A percentile compares a stretch with the other conserved stretches of the same genome.
Evolutionary conservation across 2,329 filamentous ascomycete genomes (phyloP).

Genomic region (Fusarium algeriense): DNA sequence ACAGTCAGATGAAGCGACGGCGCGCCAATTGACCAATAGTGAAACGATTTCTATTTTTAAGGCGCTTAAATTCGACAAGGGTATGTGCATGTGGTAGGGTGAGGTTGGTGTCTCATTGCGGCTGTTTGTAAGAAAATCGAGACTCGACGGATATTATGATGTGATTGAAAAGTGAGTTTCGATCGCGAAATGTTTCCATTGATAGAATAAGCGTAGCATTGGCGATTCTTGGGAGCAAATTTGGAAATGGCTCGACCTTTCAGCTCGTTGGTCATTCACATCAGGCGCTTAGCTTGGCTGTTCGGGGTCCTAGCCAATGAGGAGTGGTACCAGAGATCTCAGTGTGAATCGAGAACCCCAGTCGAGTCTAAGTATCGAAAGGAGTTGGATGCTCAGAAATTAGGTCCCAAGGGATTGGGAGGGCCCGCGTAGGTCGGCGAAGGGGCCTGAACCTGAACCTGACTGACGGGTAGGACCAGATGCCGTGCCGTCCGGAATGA

Average conservation of each 20-base stretch:
- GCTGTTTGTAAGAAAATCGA: conserved; percentile 22
- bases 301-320: conserved; percentile 33
- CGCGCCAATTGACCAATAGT: conserved; percentile 43
- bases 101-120: conserved; percentile 22
- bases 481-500: conserved; percentile 27
- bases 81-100: conserved; percentile 23
- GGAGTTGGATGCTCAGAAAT: conserved; percentile 34
- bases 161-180: conserved; percentile 14
- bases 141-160: conserved; percentile 15
- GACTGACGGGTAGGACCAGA: conserved; percentile 13
- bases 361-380: conserved; percentile 11
- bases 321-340: conserved; percentile 43
- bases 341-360: conserved; percentile 38
- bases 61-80: conserved; percentile 41
- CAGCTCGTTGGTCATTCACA: conserved; percentile 2
- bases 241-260: neutral
- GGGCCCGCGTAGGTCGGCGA: conserved; percentile 28
- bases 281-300: conserved; percentile 4
- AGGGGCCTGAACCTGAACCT: conserved; percentile 4
- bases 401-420: conserved; percentile 36
- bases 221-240: neutral
- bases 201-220: neutral
- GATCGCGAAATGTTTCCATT: neutral
- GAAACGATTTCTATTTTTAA: conserved; percentile 42
- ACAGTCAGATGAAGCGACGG: conserved; percentile 36